A percentile compares a stretch with the other conserved stretches of the same genome.
phyloP scores from a whole-genome alignment of 2,329 filamentous ascomycete genomes.

The Nakataea oryzae region DNA sequence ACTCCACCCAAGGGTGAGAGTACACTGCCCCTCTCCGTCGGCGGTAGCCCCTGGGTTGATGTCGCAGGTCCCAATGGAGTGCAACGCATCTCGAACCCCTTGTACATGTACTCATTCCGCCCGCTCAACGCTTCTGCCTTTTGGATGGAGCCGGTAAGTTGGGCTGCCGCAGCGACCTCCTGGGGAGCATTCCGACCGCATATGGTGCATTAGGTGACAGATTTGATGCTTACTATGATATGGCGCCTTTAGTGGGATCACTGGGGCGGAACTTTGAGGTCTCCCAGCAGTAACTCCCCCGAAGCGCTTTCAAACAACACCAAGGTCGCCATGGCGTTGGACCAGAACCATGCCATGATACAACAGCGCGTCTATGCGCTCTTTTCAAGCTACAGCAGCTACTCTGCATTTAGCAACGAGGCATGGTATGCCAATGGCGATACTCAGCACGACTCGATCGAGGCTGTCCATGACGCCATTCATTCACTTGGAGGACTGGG shows the following conservation, averaged over 20 bases:
- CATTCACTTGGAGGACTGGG: constrained; percentile 48
- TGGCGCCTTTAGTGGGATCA: constrained; percentile 35
- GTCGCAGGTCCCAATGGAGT: constrained; percentile 45
- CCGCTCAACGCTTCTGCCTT: constrained; percentile 43
- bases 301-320: constrained; percentile 48
- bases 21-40: constrained; percentile 36
- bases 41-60: constrained; percentile 28
- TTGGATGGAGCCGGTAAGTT: constrained; percentile 49
- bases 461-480: constrained; percentile 53
- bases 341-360: constrained; percentile 40
- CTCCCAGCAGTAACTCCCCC: constrained; percentile 29
- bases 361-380: constrained; percentile 57
- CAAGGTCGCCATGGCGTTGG: constrained; percentile 39
- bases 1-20: constrained; percentile 35
- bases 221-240: background rate
- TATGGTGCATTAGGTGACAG: background rate
- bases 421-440: constrained; percentile 41
- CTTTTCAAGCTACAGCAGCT: constrained; percentile 57
- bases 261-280: constrained; percentile 51
- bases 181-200: too few species aligned
- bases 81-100: constrained; percentile 49
- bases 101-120: constrained; percentile 50
- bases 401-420: constrained; percentile 60
- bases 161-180: background rate
- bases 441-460: constrained; percentile 50